These are phyloP conservation scores for Ophiocordyceps camponoti-rufipedis DNA, from an alignment of 2,329 filamentous ascomycete genomes.

Conservation along the genomic window DNA sequence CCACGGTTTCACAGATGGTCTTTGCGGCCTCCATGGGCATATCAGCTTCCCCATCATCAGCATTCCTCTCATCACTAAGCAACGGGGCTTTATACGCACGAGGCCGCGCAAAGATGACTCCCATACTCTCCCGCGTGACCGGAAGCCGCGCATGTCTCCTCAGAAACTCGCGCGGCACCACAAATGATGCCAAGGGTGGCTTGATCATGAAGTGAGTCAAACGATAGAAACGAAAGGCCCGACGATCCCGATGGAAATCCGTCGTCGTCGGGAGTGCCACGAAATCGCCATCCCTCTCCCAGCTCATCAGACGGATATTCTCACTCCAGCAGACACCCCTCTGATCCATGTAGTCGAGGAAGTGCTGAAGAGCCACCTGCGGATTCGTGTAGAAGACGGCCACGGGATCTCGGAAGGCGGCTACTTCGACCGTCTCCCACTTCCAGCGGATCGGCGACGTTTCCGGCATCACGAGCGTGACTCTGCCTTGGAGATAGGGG, in stretches of 20 bases:
- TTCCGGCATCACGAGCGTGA: neutral
- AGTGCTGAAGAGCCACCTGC: neutral
- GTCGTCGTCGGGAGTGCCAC: neutral
- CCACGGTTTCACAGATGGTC: neutral
- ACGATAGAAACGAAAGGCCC: neutral
- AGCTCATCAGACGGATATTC: neutral
- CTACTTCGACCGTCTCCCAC: neutral
- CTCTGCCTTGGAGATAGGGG: neutral
- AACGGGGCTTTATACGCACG: neutral
- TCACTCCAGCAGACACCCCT: neutral
- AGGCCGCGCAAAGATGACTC: neutral
- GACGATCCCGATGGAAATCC: neutral
- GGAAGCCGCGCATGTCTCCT: neutral
- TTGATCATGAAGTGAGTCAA: neutral
- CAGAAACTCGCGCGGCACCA: neutral
- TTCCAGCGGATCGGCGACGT: neutral
- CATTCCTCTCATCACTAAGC: neutral
- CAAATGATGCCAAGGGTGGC: neutral
- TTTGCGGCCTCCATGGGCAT: neutral
- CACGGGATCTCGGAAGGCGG: neutral
- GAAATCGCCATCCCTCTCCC: neutral
- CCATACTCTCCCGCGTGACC: neutral
- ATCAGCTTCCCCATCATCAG: neutral
- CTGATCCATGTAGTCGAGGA: neutral
- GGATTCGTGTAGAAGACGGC: neutral